Evolutionary conservation across 345 rosid species (phyloP), one percentile per base, ranked within the genome.

Genomic region (Eucalyptus cloeziana): DNA sequence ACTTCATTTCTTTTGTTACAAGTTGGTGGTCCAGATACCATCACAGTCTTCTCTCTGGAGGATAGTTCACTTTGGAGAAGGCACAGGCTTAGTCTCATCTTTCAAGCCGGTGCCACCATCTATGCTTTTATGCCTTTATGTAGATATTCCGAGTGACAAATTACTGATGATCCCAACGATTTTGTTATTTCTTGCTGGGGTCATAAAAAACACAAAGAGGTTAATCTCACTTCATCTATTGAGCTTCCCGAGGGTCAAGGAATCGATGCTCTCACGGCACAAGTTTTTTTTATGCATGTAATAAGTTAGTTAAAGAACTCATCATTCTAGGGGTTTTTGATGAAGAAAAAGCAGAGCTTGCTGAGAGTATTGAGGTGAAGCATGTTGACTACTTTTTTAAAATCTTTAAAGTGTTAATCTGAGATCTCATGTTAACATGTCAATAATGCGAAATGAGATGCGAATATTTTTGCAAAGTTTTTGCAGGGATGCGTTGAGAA

Each of bases 11-110:
- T 69, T 40, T 31, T 33, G 24, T 16, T 69, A 8, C 43, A 69
- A 3, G 0, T 31, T 31, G 5, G 3, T 2, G 0, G 24, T 69
- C 24, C 2, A 33, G 0, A 1, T 8, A 7, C 22, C 43, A 69
- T 15, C 21, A 67, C 3, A 31, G 2, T 10, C 12, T 69, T 16
- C 11, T 69, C 13, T 31, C 0, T 7, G 0, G 43, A 67, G 43
- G 6, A 67, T 4, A n/a, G 21, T 10, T 69, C 40, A 16, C 24
- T 69, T 17, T 69, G 24, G 25, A 9, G 13, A 69, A 4, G 24
- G 13, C 81, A 69, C 10, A 6, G 1, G 7, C 21, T n/a, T 4
- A 31, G 40, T n/a, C 76, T 67, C 76, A 7, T 67, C 11, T 67
- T n/a, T 16, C 3, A 67, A 67, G 21, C 16, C 2, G 1, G 8